Percentiles rank a stretch among this genome's conserved stretches.
These are phyloP conservation scores for Russula brevipes DNA, from an alignment of 768 basidiomycete species.

Conservation along the genomic window DNA sequence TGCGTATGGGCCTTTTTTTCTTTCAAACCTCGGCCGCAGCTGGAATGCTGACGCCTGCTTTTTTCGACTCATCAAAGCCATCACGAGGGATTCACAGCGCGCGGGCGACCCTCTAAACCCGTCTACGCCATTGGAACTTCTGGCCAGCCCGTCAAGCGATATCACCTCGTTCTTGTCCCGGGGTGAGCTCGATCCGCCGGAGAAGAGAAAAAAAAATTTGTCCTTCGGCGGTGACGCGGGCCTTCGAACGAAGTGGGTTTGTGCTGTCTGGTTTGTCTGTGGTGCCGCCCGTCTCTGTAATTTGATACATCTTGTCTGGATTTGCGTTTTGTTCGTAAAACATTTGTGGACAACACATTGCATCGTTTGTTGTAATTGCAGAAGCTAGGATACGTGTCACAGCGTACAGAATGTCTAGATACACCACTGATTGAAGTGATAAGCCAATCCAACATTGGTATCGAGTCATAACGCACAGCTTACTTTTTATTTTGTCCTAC, in stretches of 20 bases:
- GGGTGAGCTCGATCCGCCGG: neutral
- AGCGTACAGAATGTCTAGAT: no score
- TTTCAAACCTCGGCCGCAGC: neutral
- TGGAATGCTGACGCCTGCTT: neutral
- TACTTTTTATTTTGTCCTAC: no score
- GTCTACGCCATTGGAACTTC: neutral
- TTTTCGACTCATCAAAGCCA: neutral
- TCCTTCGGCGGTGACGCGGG: neutral
- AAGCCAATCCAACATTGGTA: no score
- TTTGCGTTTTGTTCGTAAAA: no score
- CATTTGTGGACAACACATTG: no score
- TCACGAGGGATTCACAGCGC: neutral
- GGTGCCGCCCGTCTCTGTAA: no score
- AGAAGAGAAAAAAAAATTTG: neutral
- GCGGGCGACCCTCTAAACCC: neutral
- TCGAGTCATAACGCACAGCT: no score
- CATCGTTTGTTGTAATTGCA: neutral
- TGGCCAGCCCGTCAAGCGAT: neutral
- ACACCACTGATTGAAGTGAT: no score
- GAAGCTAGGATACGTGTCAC: neutral
- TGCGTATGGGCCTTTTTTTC: neutral
- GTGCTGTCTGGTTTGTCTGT: neutral
- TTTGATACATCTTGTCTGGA: no score
- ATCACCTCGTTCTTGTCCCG: neutral
- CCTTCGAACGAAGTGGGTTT: neutral